Evolutionary conservation across 106 monocot genomes (phyloP).

Genomic region (Acanthochlamys bracteata): DNA sequence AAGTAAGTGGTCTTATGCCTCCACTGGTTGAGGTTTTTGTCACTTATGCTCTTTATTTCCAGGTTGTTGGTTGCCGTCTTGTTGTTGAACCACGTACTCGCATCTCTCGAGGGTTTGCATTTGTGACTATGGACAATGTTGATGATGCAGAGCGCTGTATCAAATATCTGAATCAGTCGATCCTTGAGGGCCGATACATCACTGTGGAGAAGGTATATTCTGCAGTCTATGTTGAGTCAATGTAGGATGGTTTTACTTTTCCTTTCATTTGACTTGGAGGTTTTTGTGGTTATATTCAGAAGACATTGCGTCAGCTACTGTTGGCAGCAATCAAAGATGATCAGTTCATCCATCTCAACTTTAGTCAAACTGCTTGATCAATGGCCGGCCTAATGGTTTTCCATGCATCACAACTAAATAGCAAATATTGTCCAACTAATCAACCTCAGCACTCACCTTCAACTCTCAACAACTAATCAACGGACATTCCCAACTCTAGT

Average conservation of each 20-base stretch:
- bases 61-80: constrained; percentile 55
- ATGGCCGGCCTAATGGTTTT: constrained; percentile 61
- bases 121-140: constrained; percentile 74
- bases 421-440: constrained; percentile 77
- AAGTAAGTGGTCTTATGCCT: constrained; percentile 27
- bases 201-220: constrained; percentile 80
- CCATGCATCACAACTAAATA: constrained; percentile 81
- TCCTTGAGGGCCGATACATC: constrained; percentile 74
- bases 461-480: constrained; percentile 79
- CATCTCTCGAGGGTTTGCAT: constrained; percentile 82
- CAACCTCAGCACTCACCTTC: constrained; percentile 69
- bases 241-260: not conserved
- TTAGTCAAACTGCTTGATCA: constrained; percentile 71
- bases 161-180: constrained; percentile 77
- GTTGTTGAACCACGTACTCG: constrained; percentile 82
- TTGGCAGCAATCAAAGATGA: constrained; percentile 81
- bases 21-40: not conserved
- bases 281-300: constrained; percentile 86
- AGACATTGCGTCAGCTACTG: constrained; percentile 71
- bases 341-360: constrained; percentile 69
- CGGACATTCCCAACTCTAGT: constrained; percentile 64
- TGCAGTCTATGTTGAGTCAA: no score
- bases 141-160: constrained; percentile 85
- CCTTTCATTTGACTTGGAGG: constrained; percentile 40
- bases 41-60: not conserved